These are phyloP conservation scores for Colletotrichum zoysiae DNA, from an alignment of 2,329 filamentous ascomycete genomes.

Conservation along the genomic window DNA sequence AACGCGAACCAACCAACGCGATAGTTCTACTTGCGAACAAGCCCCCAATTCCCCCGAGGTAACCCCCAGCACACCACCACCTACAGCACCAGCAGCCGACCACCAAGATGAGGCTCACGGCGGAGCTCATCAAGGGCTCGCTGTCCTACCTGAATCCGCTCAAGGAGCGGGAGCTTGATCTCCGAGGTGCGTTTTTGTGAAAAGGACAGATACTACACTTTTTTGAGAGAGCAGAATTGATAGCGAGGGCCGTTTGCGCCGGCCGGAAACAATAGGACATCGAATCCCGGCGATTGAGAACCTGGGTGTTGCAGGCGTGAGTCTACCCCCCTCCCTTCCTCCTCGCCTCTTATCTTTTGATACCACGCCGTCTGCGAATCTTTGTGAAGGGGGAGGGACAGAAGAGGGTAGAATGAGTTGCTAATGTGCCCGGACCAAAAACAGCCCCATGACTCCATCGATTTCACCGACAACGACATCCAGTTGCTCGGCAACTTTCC, in stretches of 20 bases:
- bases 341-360: not conserved
- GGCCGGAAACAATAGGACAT: constrained; percentile 79
- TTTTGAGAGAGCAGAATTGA: constrained; percentile 80
- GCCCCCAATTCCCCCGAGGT: constrained; percentile 13
- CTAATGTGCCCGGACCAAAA: constrained; percentile 17
- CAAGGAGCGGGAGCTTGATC: constrained; percentile 98
- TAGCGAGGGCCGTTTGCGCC: constrained; percentile 68
- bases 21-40: not conserved
- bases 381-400: not conserved
- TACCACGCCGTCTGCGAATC: not conserved
- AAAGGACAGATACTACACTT: constrained; percentile 98
- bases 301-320: constrained; percentile 90
- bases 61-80: constrained; percentile 35
- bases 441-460: constrained; percentile 94
- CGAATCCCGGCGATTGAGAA: constrained; percentile 99
- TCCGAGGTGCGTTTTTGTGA: constrained; percentile 91
- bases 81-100: constrained; percentile 40
- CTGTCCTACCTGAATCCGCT: constrained; percentile 98
- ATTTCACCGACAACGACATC: constrained; percentile 99
- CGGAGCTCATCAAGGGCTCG: constrained; percentile 93
- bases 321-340: constrained; percentile 52
- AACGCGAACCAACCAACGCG: not conserved
- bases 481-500: constrained; percentile 92
- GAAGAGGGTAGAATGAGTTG: not conserved
- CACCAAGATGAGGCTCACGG: constrained; percentile 87